These are phyloP conservation scores for Fusarium sp. DNA, from an alignment of 2,329 filamentous ascomycete species.

Conservation along the genomic window DNA sequence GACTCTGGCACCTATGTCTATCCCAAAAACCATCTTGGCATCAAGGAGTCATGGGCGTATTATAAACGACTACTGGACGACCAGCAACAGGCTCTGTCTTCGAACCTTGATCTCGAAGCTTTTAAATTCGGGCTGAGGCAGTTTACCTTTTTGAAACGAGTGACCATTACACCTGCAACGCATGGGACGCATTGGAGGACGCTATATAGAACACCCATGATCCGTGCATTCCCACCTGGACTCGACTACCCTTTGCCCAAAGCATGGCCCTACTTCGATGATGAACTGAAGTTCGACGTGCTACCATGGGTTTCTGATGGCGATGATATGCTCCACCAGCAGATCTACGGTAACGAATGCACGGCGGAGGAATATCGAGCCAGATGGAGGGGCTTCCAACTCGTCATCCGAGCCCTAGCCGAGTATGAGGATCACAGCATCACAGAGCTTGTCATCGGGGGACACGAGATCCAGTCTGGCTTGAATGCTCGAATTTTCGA, in stretches of 20 bases:
- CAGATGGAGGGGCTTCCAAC: not conserved
- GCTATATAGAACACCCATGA: not conserved
- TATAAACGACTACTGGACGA: not conserved
- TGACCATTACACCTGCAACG: not conserved
- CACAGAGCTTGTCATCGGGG: not conserved
- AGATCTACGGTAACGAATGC: not conserved
- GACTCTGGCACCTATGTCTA: not conserved
- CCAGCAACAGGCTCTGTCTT: not conserved
- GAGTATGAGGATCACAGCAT: not conserved
- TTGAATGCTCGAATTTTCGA: not conserved
- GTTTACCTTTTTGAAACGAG: not conserved
- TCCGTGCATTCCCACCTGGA: not conserved
- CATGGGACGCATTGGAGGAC: not conserved
- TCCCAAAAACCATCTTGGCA: accelerated
- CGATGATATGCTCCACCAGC: accelerated
- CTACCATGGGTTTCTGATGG: not conserved
- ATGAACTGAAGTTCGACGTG: accelerated
- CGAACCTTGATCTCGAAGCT: not conserved
- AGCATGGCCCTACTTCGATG: not conserved
- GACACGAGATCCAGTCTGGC: not conserved
- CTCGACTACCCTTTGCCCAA: not conserved
- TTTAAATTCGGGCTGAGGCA: not conserved
- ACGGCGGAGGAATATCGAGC: not conserved
- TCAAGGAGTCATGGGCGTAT: not conserved
- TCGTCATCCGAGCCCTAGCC: not conserved